These are phyloP conservation scores for Aphanocladium album DNA, from an alignment of 2,329 filamentous ascomycete genomes.

Conservation along the genomic window DNA sequence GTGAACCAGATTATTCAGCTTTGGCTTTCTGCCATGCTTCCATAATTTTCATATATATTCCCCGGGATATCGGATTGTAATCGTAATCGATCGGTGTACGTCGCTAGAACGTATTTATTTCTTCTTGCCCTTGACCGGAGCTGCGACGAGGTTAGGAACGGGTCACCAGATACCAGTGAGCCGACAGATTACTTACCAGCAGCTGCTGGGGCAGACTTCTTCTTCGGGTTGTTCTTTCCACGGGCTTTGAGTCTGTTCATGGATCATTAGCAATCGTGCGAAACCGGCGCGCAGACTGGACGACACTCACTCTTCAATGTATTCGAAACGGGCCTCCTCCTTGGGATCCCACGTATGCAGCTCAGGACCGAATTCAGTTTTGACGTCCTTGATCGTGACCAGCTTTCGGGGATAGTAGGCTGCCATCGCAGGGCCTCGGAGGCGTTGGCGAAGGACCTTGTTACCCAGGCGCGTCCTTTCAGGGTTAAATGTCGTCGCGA, in stretches of 20 bases:
- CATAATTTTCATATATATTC: not conserved
- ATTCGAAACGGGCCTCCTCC: conserved; percentile 75
- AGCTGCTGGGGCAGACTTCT: conserved; percentile 61
- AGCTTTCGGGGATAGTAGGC: conserved; percentile 82
- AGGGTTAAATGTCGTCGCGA: conserved; percentile 88
- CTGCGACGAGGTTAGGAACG: conserved; percentile 16
- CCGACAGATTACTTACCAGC: not conserved
- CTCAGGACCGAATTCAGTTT: conserved; percentile 61
- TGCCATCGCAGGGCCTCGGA: conserved; percentile 75
- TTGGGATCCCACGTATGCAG: conserved; percentile 67
- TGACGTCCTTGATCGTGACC: conserved; percentile 67
- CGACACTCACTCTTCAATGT: conserved; percentile 59
- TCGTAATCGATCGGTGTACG: not conserved
- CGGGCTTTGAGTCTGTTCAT: conserved; percentile 61
- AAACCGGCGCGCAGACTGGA: not conserved
- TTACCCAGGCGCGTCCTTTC: conserved; percentile 77
- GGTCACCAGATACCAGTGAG: not conserved
- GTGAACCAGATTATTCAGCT: not conserved
- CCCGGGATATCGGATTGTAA: not conserved
- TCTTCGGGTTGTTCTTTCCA: conserved; percentile 85
- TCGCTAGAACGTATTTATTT: conserved; percentile 14
- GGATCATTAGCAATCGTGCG: conserved; percentile 24
- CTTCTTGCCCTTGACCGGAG: conserved; percentile 20
- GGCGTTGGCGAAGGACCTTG: conserved; percentile 82
- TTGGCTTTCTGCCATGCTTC: not conserved